Conservation (phyloP, 2,329 filamentous ascomycete species). For the Mycosphaerella sp. region DNA sequence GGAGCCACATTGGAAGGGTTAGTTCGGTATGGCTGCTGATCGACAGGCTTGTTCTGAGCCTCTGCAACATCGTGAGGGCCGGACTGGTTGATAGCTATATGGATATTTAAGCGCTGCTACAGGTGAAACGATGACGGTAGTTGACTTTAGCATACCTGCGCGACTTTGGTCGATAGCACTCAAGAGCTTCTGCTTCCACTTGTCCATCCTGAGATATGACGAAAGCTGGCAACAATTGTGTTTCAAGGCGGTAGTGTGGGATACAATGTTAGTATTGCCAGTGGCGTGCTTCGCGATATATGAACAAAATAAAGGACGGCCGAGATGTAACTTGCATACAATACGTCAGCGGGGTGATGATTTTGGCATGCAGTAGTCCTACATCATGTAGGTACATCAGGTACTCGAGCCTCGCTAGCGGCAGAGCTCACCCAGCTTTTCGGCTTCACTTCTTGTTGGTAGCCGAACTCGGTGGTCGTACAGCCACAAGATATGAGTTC, state of each 20-base stretch:
- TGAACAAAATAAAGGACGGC: not conserved
- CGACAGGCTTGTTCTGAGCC: constrained; percentile 7
- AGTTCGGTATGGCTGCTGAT: constrained; percentile 6
- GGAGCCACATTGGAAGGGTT: not conserved
- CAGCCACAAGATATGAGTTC: not conserved
- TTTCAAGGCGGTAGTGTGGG: not conserved
- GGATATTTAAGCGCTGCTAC: not conserved
- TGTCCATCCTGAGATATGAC: not conserved
- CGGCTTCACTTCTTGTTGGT: not conserved
- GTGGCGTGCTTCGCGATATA: not conserved
- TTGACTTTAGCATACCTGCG: not conserved
- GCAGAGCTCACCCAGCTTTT: constrained; percentile 5
- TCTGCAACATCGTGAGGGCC: constrained; percentile 1
- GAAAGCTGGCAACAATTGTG: no score
- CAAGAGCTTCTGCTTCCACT: constrained; percentile 4
- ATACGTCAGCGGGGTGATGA: constrained; percentile 12
- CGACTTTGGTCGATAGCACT: constrained; percentile 6
- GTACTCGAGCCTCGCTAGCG: not conserved
- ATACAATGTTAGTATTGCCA: not conserved
- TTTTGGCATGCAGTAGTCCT: constrained; percentile 5
- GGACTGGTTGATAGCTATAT: constrained; percentile 4
- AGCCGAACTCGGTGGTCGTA: not conserved
- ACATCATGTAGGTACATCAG: not conserved
- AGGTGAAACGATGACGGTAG: not conserved
- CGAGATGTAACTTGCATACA: not conserved